Base-by-base conservation (phyloP, 2,329 filamentous ascomycete species). In the Exophiala dermatitidis region DNA sequence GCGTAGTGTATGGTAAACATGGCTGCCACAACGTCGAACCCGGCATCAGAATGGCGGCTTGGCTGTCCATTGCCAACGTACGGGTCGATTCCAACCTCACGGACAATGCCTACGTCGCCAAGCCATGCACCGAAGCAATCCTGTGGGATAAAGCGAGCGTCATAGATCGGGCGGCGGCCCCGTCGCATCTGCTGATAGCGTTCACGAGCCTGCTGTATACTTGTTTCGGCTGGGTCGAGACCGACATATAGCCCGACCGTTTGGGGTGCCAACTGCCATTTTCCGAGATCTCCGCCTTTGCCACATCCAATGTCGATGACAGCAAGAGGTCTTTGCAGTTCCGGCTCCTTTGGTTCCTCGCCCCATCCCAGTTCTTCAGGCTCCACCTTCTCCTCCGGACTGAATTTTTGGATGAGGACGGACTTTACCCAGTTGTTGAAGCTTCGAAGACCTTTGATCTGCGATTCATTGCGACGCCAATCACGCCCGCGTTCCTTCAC, bases 1-100 rank as follows among this genome's bases (percentile, higher is more conserved):
- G 93, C 90, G 69, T 98, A 98, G 72, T 98, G 93, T 83, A 98
- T 93, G 65, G 90, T 94, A 70, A 98, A 98, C 93, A 98, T 98
- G 82, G 95, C 95, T 66, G 86, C 90, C 59, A 98, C 91, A 40
- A 97, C 87, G 67, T 98, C 93, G 64, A 97, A 98, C 3, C 91
- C 90, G 51, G 85, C 85, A 49, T 82, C 82, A 57, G 80, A 79
- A 71, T 80, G 84, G 37, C 82, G 83, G 69, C 82, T 86, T 33
- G 77, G 70, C 28, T 69, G 70, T 1, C 71, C 69, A 30, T 75
- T 77, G 64, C 74, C 83, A 9, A 77, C 80, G 55, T 84, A 85
- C 0, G 80, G 76, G 65, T 95, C 88, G 63, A 95, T 95, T 26
- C 93, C 93, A 31, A 98, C 89, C 52, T 95, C 81, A 46, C 81